Evolutionary conservation across 495 filamentous ascomycete genomes (phyloP), one percentile per base, ranked within the genome.

Genomic region (Hypoxylon cercidicola): DNA sequence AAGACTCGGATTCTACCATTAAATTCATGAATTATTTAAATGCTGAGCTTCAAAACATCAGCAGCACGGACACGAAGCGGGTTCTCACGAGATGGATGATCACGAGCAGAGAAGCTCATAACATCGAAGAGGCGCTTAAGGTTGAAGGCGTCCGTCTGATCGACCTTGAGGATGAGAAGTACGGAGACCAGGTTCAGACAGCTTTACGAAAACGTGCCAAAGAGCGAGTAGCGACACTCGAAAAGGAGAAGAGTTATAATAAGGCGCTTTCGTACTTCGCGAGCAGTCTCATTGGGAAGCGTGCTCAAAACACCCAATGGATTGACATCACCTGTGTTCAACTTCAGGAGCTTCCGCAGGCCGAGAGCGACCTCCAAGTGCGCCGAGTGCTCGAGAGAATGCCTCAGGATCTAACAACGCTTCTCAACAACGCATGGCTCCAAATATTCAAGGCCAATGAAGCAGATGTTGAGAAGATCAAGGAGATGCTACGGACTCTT

Each of bases 391-490:
- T 77, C 2, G 75, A 77, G 47, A 68, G 30, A 2, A 72, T 72
- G 64, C 74, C 75, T 4, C 69, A 76, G 30, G 70, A 77, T 58
- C 56, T 77, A 4, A 68, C 60, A 13, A 62, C 55, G 11, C 68
- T 77, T 2, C 68, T 77, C 1, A 69, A 72, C n/a, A 57, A 65
- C 13, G 57, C 68, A 1, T 77, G 75, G 75, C 57, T 61, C 8
- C 59, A 75, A 37, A 71, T 77, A 25, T 79, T 80, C 57, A 68
- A 68, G 40, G 37, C 75, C 18, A 78, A 77, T 51, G 71, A 76
- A 41, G 70, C 65, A 1, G 75, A 78, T 32, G 50, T 59, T 9
- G 68, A 71, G 46, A 73, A 74, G 37, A 78, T 78, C 47, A 66
- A 69, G 44, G 69, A 78, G 56, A 70, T 78, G 55, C 55, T 77